Base-by-base conservation (phyloP, 345 rosid genomes). In the Lenwebbia sp. region DNA sequence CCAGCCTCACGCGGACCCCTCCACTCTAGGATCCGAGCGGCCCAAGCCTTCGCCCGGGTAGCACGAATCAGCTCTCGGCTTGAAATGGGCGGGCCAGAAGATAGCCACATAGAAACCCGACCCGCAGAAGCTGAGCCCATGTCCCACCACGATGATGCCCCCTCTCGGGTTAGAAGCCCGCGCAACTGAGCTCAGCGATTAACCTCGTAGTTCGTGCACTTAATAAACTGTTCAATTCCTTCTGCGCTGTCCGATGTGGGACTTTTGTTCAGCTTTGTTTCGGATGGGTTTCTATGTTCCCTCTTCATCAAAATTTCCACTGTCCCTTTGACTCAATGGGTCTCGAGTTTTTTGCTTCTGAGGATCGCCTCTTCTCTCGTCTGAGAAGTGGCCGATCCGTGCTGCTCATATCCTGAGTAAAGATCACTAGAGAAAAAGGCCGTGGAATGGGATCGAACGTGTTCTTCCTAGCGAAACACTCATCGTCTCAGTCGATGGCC, bases 1-100 rank as follows among this genome's bases (percentile, higher is more conserved):
- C 93, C 92, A 92, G 91, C 92, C 92, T 91, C 86, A 88, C 91
- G 92, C 92, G 2, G 54, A 84, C 33, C 58, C 92, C 91, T 82
- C 92, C 88, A 1, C 90, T 88, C 62, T 85, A 90, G 3, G 83
- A 84, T 13, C 53, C 28, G 2, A 10, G 0, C 6, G 14, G 28
- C 21, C 89, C 55, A 8, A 26, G 57, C 91, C 56, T 90, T 83
- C 86, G 92, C 83, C 5, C 5, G 52, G 12, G 3, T 5, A 81
- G 0, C 90, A n/a, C 1, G 13, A 2, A 33, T 52, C 74, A 47
- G 54, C 92, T 91, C 90, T 51, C 28, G 23, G 76, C 92, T 90
- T 89, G 87, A 91, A 88, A 44, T 23, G 93, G 92, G 89, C 93
- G 8, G 6, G 85, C 88, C 89, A 58, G 56, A 1, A 4, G 0